Evolutionary conservation across 345 rosid genomes (phyloP).

Genomic region (Citrus reticulata): DNA sequence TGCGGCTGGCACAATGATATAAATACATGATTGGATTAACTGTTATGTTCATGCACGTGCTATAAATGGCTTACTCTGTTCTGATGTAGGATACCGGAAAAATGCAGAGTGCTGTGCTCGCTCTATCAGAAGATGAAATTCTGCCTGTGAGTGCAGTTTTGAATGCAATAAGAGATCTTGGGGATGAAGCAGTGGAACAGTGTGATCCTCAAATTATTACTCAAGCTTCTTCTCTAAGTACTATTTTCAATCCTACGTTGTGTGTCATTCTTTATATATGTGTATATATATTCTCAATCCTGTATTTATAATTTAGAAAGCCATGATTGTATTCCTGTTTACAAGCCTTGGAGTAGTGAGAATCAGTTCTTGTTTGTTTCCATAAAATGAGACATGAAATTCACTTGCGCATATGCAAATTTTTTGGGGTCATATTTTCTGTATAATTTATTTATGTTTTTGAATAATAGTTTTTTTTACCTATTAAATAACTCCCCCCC

Average conservation of each 20-base stretch:
- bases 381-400: no score
- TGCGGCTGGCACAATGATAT: no score
- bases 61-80: not conserved
- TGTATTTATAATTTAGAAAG: not conserved
- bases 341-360: not conserved
- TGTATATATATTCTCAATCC: no score
- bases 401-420: not conserved
- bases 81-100: slow-evolving; percentile 26
- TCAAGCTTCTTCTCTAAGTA: slow-evolving; percentile 45
- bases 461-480: not conserved
- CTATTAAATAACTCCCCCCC: no score
- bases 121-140: slow-evolving; percentile 34
- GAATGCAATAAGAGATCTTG: slow-evolving; percentile 25
- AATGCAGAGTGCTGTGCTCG: slow-evolving; percentile 25
- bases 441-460: not conserved
- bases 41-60: not conserved
- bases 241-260: not conserved
- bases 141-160: slow-evolving; percentile 23
- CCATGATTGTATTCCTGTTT: not conserved
- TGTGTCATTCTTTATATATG: not conserved
- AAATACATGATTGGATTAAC: not conserved
- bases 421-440: not conserved
- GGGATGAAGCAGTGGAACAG: slow-evolving; percentile 20
- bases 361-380: not conserved
- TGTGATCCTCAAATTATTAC: slow-evolving; percentile 44